Conservation (phyloP, 306 rosid genomes). For the Elaeagnus macrophylla region DNA sequence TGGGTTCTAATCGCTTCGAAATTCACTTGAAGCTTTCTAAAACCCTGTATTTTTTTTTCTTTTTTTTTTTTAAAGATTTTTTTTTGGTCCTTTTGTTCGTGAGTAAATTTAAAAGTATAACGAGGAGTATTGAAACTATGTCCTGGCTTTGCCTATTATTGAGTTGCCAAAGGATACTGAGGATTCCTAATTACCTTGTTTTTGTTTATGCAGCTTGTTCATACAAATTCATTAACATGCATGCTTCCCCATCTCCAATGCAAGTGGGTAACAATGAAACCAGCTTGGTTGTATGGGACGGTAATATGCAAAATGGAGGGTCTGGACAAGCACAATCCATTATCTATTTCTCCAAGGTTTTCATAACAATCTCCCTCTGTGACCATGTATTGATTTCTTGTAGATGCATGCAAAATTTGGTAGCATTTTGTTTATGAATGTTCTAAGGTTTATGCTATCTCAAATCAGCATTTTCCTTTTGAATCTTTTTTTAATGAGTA, state of each 20-base stretch:
- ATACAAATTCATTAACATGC: conserved; percentile 25
- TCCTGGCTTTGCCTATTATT: conserved; percentile 12
- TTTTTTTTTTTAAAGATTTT: not conserved
- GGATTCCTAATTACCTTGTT: not conserved
- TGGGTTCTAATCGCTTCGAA: too few species aligned
- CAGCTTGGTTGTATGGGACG: conserved; percentile 17
- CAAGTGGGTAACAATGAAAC: conserved; percentile 43
- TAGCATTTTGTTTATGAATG: not conserved
- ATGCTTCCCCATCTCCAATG: conserved; percentile 38
- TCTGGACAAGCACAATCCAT: conserved; percentile 44
- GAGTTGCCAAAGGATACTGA: not conserved
- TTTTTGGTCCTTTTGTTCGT: too few species aligned
- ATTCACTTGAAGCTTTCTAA: too few species aligned
- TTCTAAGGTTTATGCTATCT: not conserved
- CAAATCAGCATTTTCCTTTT: not conserved
- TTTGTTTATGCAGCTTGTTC: conserved; percentile 27
- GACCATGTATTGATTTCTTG: not conserved
- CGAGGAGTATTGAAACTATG: too few species aligned
- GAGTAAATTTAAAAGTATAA: too few species aligned
- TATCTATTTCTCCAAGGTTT: conserved; percentile 52
- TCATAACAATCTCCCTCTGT: not conserved
- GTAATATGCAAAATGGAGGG: conserved; percentile 37
- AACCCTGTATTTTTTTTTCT: too few species aligned
- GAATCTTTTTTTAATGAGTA: not conserved
- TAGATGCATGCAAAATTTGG: conserved; percentile 3